Evolutionary conservation across 75 land plant species (phyloP), one percentile per base, ranked within the genome.

Genomic region (Pinus tabuliformis): DNA sequence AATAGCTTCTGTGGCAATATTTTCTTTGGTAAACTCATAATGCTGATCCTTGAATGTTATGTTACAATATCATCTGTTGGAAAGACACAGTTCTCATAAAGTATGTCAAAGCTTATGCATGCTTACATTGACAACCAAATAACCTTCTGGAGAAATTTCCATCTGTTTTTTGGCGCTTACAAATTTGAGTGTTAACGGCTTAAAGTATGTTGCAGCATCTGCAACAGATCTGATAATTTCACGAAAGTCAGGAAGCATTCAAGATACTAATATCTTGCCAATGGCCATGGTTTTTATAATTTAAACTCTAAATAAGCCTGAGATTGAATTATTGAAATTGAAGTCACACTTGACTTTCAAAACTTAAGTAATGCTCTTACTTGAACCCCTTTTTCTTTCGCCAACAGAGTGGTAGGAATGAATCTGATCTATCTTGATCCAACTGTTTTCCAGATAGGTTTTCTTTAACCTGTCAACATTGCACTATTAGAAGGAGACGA

Each of bases 121-220:
- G 54, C 87, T 84, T 93, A 95, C 98, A 17, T 83, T 85, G 78
- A 86, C 78, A 33, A 95, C 87, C n/a, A 95, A 86, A 73, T 95
- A 95, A 36, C 84, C 83, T 73, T 95, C 92, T 17, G 96, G 91
- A 3, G 81, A 65, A 1, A 95, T 61, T 56, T 89, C 89, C 59
- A 89, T 56, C 72, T 52, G 57, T 3, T 74, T 66, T 54, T 74
- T 81, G 58, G 79, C 75, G 62, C 79, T 86, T 14, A 59, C 59
- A 62, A 95, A 93, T 63, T 81, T 81, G 39, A 95, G 62, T 13
- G 85, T 74, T 30, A 95, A 54, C 2, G 89, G 61, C 80, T 81
- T 88, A 86, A 93, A 93, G 68, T 76, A 82, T n/a, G 74, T 77
- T 49, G 26, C 76, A 24, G 83, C 86, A 79, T 95, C 96, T 16